Percentiles rank a stretch among this genome's conserved stretches.
Evolutionary conservation across 1,284 basidiomycete species (phyloP).

Genomic region (Pisolithus thermaeus): DNA sequence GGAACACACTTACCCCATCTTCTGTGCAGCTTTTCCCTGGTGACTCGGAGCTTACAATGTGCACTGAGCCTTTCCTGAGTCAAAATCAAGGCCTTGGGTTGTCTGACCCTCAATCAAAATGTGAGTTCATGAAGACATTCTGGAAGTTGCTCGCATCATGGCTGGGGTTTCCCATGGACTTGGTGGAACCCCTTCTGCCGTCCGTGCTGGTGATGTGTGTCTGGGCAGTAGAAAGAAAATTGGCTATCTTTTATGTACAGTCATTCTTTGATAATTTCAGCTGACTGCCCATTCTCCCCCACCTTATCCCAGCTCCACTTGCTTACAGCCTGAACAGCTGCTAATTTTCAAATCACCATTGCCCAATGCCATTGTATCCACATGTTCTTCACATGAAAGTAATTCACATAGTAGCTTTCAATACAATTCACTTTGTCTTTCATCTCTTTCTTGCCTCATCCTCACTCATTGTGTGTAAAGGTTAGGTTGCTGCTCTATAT

Average conservation of each 20-base stretch:
- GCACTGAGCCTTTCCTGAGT: not conserved
- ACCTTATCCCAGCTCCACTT: not conserved
- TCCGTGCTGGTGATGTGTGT: not conserved
- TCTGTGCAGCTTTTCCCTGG: not conserved
- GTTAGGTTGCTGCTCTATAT: too few species aligned
- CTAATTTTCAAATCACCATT: too few species aligned
- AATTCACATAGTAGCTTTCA: too few species aligned
- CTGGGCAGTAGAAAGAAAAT: not conserved
- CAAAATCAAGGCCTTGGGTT: not conserved
- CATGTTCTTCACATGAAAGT: too few species aligned
- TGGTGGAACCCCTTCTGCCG: not conserved
- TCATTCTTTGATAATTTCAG: slow-evolving; percentile 3
- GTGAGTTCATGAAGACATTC: not conserved
- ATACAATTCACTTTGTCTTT: too few species aligned
- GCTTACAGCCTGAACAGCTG: too few species aligned
- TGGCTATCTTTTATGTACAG: slow-evolving; percentile 2
- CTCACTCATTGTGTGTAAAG: too few species aligned
- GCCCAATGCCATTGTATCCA: too few species aligned
- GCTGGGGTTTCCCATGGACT: not conserved
- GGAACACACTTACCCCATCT: not conserved
- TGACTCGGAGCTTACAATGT: not conserved
- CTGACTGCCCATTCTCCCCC: not conserved
- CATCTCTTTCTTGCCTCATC: too few species aligned
- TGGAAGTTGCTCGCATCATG: not conserved
- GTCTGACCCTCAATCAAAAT: not conserved